These are phyloP conservation scores for Punctularia strigosozonata DNA, from an alignment of 768 basidiomycete species.

Conservation along the genomic window DNA sequence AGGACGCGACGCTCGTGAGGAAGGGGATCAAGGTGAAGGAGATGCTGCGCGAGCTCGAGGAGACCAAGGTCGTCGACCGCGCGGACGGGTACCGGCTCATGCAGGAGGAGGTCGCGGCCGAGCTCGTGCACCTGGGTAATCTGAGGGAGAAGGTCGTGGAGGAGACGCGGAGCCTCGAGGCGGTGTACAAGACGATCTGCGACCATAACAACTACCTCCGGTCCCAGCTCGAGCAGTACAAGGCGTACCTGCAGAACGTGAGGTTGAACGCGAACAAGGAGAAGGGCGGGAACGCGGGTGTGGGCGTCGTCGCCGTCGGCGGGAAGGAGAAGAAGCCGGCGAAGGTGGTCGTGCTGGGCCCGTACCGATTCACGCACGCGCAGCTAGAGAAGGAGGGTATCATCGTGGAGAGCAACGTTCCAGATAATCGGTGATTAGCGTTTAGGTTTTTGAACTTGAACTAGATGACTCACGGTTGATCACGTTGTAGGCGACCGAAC, in stretches of 20 bases:
- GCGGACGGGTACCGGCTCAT: slow-evolving; percentile 84
- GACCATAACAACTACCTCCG: slow-evolving; percentile 98
- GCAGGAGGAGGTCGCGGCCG: slow-evolving; percentile 94
- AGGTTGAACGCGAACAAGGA: slow-evolving; percentile 83
- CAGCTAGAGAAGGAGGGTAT: slow-evolving; percentile 99
- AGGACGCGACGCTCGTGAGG: slow-evolving; percentile 90
- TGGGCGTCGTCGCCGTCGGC: slow-evolving; percentile 90
- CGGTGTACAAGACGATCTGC: slow-evolving; percentile 98
- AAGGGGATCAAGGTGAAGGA: slow-evolving; percentile 99
- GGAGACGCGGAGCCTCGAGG: slow-evolving; percentile 87
- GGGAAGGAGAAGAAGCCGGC: slow-evolving; percentile 93
- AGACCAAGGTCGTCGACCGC: slow-evolving; percentile 74
- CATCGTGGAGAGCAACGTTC: slow-evolving; percentile 98
- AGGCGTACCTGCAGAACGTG: slow-evolving; percentile 97
- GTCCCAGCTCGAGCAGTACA: slow-evolving; percentile 96
- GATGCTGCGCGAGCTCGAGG: slow-evolving; percentile 94
- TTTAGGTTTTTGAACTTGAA: slow-evolving; percentile 2
- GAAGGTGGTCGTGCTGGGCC: slow-evolving; percentile 82
- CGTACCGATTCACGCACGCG: slow-evolving; percentile 95
- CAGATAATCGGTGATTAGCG: slow-evolving; percentile 77
- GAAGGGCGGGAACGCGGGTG: slow-evolving; percentile 76
- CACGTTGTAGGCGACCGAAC: slow-evolving; percentile 72
- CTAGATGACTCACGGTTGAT: slow-evolving; percentile 6
- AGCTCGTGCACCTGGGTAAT: slow-evolving; percentile 93
- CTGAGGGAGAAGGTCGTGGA: slow-evolving; percentile 88